Percentiles rank a stretch among this genome's conserved stretches.
These are phyloP conservation scores for Ogataea pignaliae DNA, from an alignment of 805 yeast genomes.

Conservation along the genomic window DNA sequence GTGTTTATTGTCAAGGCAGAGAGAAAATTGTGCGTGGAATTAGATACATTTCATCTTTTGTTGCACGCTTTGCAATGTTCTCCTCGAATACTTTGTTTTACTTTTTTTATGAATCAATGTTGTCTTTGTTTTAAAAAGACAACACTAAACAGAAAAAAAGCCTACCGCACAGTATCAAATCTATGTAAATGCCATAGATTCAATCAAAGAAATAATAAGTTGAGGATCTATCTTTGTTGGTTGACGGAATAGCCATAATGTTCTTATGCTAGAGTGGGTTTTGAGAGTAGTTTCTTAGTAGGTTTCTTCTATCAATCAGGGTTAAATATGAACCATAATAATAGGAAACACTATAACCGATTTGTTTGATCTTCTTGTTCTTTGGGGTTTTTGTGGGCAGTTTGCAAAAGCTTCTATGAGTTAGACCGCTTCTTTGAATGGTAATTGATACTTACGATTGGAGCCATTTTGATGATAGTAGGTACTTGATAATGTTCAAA, in stretches of 20 bases:
- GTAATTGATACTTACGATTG: constrained; percentile 30
- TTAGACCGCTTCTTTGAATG: too few relatives aligned
- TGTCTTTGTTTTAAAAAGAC: too few relatives aligned
- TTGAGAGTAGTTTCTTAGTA: neutral
- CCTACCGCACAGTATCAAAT: constrained; percentile 17
- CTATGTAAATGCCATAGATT: neutral
- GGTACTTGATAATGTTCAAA: too few relatives aligned
- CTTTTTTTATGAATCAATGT: neutral
- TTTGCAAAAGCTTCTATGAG: too few relatives aligned
- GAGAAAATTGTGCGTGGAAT: neutral
- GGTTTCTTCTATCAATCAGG: constrained; percentile 8
- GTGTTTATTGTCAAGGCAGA: neutral
- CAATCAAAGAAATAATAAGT: constrained; percentile 4
- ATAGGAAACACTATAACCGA: constrained; percentile 29
- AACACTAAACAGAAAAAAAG: constrained; percentile 10
- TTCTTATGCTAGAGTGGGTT: neutral
- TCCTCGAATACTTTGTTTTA: neutral
- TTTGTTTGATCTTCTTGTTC: constrained; percentile 1
- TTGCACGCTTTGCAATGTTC: too few relatives aligned
- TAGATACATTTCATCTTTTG: too few relatives aligned
- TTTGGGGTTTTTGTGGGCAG: neutral
- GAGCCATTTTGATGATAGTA: constrained; percentile 27
- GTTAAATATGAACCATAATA: constrained; percentile 19
- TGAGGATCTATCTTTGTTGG: constrained; percentile 8
- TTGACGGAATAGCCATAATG: constrained; percentile 11